Base-by-base conservation (phyloP, 176 grass and related monocot genomes). In the Luzula sylvatica region DNA sequence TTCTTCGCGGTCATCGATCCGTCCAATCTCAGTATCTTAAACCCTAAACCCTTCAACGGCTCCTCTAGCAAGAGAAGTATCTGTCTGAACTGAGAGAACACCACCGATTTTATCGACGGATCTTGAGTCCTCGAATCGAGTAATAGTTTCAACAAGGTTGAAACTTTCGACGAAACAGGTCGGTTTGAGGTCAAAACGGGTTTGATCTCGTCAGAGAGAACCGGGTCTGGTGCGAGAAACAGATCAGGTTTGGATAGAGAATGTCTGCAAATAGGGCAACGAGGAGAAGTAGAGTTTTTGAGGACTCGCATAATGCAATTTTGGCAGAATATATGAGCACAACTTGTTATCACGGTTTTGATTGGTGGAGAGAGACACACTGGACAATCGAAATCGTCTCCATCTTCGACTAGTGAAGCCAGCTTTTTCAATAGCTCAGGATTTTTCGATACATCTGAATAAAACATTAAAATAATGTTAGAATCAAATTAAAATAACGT, bases 301-400 rank as follows among this genome's bases (percentile, higher is more conserved):
- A 89, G 71, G 46, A 77, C 61, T 73, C 76, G 88, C 12, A 82
- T 3, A 29, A 96, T 89, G 64, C 90, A 96, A 32, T 71, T 73
- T 54, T 82, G 80, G 69, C 90, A 96, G 56, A 89, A 96, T 65
- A 96, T 82, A 50, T 96, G 90, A 45, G 74, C 59, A 67, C 90
- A 89, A 27, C 66, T 78, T n/a, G 90, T 96, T 66, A 96, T 89
- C 18, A 89, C 48, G 28, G 77, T 82, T 82, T 73, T 89, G 15
- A 54, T 52, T 28, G 90, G 90, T 39, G 90, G 90, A 61, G 71
- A 86, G 29, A 96, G 75, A 67, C 90, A 96, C 46, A 96, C 74
- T 18, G 90, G 90, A 63, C 90, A 96, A 28, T 89, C 84, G 1
- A 96, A 96, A 65, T 96, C 90, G 53, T 96, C 90, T 74, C 90